Evolutionary conservation across 176 grass and related monocot species (phyloP).

Genomic region (Bolboschoenus planiculmis): DNA sequence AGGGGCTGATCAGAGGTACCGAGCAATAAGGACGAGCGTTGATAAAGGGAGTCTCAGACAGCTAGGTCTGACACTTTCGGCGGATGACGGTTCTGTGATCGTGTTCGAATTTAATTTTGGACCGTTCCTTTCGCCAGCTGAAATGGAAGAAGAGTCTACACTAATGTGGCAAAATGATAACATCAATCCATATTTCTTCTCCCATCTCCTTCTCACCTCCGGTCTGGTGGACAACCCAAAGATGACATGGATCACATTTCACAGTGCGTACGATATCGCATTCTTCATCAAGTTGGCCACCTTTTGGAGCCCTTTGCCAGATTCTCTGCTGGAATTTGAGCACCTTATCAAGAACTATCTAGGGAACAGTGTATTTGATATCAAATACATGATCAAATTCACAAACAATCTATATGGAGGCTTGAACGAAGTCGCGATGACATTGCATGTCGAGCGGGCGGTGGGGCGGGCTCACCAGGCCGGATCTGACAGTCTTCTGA

Average conservation of each 20-base stretch:
- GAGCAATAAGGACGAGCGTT: no score
- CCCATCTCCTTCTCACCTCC: not conserved
- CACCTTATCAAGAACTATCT: not conserved
- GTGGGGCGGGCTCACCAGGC: constrained; percentile 25
- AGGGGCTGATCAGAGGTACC: no score
- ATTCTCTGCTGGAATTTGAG: constrained; percentile 6
- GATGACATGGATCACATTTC: constrained; percentile 7
- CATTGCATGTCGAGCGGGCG: not conserved
- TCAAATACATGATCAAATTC: constrained; percentile 29
- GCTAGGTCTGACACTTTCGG: no score
- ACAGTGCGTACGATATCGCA: constrained; percentile 25
- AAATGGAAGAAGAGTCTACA: no score
- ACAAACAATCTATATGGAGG: not conserved
- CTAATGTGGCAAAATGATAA: no score
- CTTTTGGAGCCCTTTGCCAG: not conserved
- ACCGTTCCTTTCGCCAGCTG: no score
- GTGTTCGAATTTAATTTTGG: no score
- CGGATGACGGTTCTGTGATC: no score
- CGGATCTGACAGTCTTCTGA: constrained; percentile 27
- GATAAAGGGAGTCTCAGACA: no score
- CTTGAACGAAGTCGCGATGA: not conserved
- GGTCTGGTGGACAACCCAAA: not conserved
- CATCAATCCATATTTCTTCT: not conserved
- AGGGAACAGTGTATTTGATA: constrained; percentile 12
- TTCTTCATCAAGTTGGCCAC: constrained; percentile 25